phyloP scores from a whole-genome alignment of 2,329 filamentous ascomycete genomes.

The Pseudogymnoascus sp. region DNA sequence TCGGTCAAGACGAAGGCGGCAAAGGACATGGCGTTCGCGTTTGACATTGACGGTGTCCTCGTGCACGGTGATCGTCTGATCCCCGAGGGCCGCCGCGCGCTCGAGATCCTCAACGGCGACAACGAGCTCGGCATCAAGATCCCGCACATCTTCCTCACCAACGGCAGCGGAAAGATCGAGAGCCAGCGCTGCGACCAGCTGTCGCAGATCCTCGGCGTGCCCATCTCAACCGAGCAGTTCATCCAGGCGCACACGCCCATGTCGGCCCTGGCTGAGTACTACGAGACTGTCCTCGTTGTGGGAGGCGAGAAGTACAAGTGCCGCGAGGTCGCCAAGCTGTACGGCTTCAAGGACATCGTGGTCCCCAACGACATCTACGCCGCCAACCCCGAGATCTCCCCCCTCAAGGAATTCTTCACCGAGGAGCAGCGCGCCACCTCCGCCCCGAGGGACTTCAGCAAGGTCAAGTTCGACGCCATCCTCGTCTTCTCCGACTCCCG shows the following conservation, averaged over 20 bases:
- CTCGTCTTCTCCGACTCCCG: slow-evolving; percentile 67
- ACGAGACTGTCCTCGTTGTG: slow-evolving; percentile 66
- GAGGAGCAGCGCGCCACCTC: slow-evolving; percentile 59
- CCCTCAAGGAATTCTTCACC: slow-evolving; percentile 57
- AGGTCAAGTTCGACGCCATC: slow-evolving; percentile 65
- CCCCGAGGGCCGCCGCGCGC: slow-evolving; percentile 55
- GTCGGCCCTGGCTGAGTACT: slow-evolving; percentile 68
- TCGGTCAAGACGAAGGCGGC: slow-evolving; percentile 57
- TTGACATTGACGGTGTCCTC: slow-evolving; percentile 69
- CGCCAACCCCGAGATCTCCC: slow-evolving; percentile 60
- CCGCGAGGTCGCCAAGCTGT: slow-evolving; percentile 63
- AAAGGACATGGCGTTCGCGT: slow-evolving; percentile 77
- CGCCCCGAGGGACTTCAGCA: slow-evolving; percentile 62
- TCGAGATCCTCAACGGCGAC: slow-evolving; percentile 66
- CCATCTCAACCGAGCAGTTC: slow-evolving; percentile 64
- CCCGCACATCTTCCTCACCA: slow-evolving; percentile 65
- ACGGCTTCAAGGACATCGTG: slow-evolving; percentile 66
- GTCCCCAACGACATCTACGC: slow-evolving; percentile 68
- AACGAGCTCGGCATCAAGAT: slow-evolving; percentile 75
- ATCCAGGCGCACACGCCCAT: slow-evolving; percentile 72
- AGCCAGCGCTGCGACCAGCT: slow-evolving; percentile 57
- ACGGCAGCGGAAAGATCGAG: slow-evolving; percentile 66
- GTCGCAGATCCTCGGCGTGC: slow-evolving; percentile 55
- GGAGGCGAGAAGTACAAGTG: slow-evolving; percentile 69
- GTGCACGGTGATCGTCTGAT: slow-evolving; percentile 66